phyloP scores from a whole-genome alignment of 768 basidiomycete species.

The Auricularia auricula-judae region DNA sequence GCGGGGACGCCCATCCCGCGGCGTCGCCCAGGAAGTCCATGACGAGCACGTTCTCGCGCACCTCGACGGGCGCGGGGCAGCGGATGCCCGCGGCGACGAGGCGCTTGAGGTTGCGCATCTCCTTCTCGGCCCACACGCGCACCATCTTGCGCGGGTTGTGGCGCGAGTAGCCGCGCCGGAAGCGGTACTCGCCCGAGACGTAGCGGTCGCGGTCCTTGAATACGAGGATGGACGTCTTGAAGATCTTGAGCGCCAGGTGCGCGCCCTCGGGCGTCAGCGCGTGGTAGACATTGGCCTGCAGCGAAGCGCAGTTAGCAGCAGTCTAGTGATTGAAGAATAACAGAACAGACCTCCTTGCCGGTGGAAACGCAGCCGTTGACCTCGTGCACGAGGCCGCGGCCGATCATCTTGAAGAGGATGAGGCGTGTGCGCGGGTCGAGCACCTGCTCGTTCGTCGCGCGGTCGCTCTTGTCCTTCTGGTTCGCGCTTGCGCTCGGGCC shows the following conservation, averaged over 20 bases:
- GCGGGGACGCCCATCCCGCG: slow-evolving; percentile 85
- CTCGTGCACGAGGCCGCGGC: slow-evolving; percentile 74
- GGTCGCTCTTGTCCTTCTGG: slow-evolving; percentile 90
- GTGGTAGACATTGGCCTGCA: slow-evolving; percentile 94
- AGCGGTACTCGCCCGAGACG: slow-evolving; percentile 92
- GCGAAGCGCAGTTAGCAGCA: slow-evolving; percentile 1
- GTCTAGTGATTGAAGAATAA: not conserved
- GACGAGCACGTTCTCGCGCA: slow-evolving; percentile 91
- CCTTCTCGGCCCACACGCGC: slow-evolving; percentile 96
- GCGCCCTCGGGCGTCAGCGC: slow-evolving; percentile 42
- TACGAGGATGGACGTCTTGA: slow-evolving; percentile 93
- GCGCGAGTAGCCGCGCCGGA: slow-evolving; percentile 75
- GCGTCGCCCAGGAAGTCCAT: slow-evolving; percentile 85
- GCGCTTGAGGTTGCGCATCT: slow-evolving; percentile 90
- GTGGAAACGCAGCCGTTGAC: slow-evolving; percentile 96
- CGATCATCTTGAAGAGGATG: slow-evolving; percentile 94
- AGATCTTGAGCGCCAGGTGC: slow-evolving; percentile 92
- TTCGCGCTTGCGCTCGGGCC: slow-evolving; percentile 82
- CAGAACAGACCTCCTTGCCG: slow-evolving; percentile 78
- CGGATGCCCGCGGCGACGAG: slow-evolving; percentile 72
- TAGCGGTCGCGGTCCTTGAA: slow-evolving; percentile 98
- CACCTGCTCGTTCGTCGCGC: slow-evolving; percentile 95
- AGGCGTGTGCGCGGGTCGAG: slow-evolving; percentile 90
- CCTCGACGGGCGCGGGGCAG: slow-evolving; percentile 84
- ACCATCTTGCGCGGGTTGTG: slow-evolving; percentile 98